Base-by-base conservation (phyloP, 176 grass and related monocot genomes). In the Zoysia pacifica region DNA sequence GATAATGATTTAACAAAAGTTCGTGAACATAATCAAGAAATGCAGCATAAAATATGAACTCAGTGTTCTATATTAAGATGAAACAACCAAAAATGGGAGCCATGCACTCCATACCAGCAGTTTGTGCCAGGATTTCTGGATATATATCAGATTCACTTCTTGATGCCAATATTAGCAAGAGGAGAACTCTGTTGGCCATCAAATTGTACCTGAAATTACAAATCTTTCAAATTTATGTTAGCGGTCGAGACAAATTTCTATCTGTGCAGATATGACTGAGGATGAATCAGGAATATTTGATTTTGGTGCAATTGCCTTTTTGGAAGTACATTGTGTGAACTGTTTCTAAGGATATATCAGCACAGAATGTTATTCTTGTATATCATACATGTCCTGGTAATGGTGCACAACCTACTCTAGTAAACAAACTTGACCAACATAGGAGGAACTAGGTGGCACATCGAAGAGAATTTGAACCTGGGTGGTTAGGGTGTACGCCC, bases 121-220 rank as follows among this genome's bases (percentile, higher is more conserved):
- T 91, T 87, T 98, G 75, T 48, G 73, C 90, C 13, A 98, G 64
- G 75, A 94, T 86, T 82, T 89, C 81, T 68, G 92, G 93, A 89
- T 87, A 86, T 59, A 94, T 59, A 56, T 78, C 66, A 85, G 89
- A 90, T 88, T 98, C 86, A 62, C 79, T 94, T 86, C 92, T 87
- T 64, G 90, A 92, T 83, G 92, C 80, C 90, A 98, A 82, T 85
- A 88, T 91, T 78, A 98, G 75, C 79, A 98, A 87, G 45, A 98
- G 76, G 47, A 98, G 90, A 78, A 98, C 89, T 81, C 95, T 89
- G 78, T 98, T 98, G 83, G 90, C 90, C 95, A 98, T 98, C 84
- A 98, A 85, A 85, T 98, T 98, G 72, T 98, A 98, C 84, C 95
- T 98, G 86, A 78, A 83, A 95, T 58, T 62, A 84, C 59, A 65